These are phyloP conservation scores for Candida pseudofarinosa DNA, from an alignment of 805 yeast species.

Conservation along the genomic window DNA sequence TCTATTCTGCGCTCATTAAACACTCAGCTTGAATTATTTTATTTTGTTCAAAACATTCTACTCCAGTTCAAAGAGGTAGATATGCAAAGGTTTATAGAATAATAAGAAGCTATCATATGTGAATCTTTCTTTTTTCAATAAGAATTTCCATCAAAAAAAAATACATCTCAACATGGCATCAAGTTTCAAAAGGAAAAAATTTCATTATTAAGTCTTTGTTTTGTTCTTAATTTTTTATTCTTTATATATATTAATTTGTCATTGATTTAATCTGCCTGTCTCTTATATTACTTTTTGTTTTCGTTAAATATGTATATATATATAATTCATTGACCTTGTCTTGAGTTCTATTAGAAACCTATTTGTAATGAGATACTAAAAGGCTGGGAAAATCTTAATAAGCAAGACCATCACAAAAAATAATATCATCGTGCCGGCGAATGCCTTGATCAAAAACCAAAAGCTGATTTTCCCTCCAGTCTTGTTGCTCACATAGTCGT, in stretches of 20 bases:
- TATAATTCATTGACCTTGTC: slow-evolving; percentile 17
- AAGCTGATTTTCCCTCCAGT: slow-evolving; percentile 38
- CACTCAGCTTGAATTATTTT: background rate
- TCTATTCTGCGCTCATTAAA: background rate
- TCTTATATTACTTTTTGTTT: background rate
- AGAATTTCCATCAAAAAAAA: background rate
- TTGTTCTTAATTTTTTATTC: slow-evolving; percentile 1
- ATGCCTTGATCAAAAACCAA: slow-evolving; percentile 32
- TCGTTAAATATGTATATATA: background rate
- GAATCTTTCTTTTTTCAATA: background rate
- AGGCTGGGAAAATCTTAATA: slow-evolving; percentile 30
- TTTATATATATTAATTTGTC: slow-evolving; percentile 4
- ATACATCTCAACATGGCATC: background rate
- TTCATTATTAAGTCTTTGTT: background rate
- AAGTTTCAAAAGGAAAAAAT: too few species aligned
- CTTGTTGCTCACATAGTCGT: slow-evolving; percentile 33
- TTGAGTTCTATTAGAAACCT: background rate
- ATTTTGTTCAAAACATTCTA: background rate
- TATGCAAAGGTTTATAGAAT: background rate
- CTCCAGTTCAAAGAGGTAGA: background rate
- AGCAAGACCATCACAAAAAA: slow-evolving; percentile 31
- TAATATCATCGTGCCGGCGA: slow-evolving; percentile 20
- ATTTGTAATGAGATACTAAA: background rate
- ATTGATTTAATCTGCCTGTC: slow-evolving; percentile 7
- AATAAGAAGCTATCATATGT: background rate